These are phyloP conservation scores for Cyclotella choctawhatcheeana DNA, from an alignment of 108 stramenopile species.

Conservation along the genomic window DNA sequence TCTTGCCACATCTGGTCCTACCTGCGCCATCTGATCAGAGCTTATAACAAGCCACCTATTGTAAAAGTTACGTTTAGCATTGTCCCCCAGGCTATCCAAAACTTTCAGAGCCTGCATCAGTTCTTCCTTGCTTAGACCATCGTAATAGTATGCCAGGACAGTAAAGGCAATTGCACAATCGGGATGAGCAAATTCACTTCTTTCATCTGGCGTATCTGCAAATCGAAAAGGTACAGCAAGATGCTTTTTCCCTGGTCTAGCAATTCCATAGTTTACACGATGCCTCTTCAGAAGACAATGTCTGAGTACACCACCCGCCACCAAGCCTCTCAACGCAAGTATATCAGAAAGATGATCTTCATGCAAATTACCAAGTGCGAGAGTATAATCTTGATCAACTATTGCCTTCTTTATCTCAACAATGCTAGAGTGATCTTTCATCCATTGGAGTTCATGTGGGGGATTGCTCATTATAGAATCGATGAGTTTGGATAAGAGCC, in stretches of 20 bases:
- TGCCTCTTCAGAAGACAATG: slow-evolving; percentile 61
- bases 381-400: neutral
- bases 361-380: neutral
- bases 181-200: slow-evolving; percentile 61
- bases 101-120: slow-evolving; percentile 33
- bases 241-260: slow-evolving; percentile 36
- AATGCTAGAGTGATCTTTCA: slow-evolving; percentile 4
- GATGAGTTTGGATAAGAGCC: slow-evolving; percentile 9
- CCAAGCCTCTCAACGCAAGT: slow-evolving; percentile 51
- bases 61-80: slow-evolving; percentile 45
- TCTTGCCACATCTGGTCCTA: slow-evolving; percentile 9
- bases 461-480: slow-evolving; percentile 17
- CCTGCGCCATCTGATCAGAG: slow-evolving; percentile 6
- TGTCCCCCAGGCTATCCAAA: slow-evolving; percentile 34
- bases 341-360: slow-evolving; percentile 24
- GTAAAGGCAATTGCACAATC: slow-evolving; percentile 55
- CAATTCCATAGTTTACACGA: slow-evolving; percentile 55
- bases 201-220: slow-evolving; percentile 49
- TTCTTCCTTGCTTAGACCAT: slow-evolving; percentile 46
- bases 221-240: slow-evolving; percentile 56
- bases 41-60: slow-evolving; percentile 46
- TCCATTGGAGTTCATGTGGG: slow-evolving; percentile 36
- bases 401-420: slow-evolving; percentile 22
- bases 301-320: slow-evolving; percentile 42
- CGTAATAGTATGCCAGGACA: slow-evolving; percentile 55